phyloP scores from a whole-genome alignment of 2,329 filamentous ascomycete genomes.

The Cladosporium sp. region DNA sequence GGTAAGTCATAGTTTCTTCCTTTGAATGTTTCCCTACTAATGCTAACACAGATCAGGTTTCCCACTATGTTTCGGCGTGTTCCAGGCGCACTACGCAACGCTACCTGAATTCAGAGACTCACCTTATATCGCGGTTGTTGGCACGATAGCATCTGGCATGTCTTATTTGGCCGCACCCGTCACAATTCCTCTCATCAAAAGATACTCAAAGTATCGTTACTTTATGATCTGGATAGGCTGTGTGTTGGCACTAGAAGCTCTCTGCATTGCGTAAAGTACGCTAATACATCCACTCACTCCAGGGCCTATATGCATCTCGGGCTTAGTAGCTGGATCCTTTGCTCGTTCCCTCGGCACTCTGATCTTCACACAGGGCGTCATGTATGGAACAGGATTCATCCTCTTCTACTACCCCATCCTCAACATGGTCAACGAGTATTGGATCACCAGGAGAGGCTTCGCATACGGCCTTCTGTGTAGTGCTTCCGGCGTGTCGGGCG shows the following conservation, averaged over 20 bases:
- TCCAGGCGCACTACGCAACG: constrained; percentile 64
- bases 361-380: constrained; percentile 57
- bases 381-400: constrained; percentile 58
- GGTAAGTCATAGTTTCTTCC: constrained; percentile 32
- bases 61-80: constrained; percentile 65
- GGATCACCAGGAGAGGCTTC: constrained; percentile 23
- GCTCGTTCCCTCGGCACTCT: constrained; percentile 51
- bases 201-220: constrained; percentile 38
- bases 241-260: background rate
- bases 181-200: constrained; percentile 43
- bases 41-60: constrained; percentile 37
- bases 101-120: constrained; percentile 54
- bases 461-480: constrained; percentile 25
- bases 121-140: constrained; percentile 57
- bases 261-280: too few relatives aligned
- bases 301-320: constrained; percentile 19
- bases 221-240: constrained; percentile 45
- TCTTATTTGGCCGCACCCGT: constrained; percentile 53
- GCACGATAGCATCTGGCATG: constrained; percentile 57
- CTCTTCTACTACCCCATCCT: constrained; percentile 28
- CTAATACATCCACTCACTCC: too few relatives aligned
- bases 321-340: constrained; percentile 36
- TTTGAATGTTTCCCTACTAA: constrained; percentile 17
- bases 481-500: constrained; percentile 24
- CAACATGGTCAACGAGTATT: constrained; percentile 29